Evolutionary conservation across 148 eudicot genomes (phyloP), one percentile per base, ranked within the genome.

Genomic region (Polygonum maritimum): DNA sequence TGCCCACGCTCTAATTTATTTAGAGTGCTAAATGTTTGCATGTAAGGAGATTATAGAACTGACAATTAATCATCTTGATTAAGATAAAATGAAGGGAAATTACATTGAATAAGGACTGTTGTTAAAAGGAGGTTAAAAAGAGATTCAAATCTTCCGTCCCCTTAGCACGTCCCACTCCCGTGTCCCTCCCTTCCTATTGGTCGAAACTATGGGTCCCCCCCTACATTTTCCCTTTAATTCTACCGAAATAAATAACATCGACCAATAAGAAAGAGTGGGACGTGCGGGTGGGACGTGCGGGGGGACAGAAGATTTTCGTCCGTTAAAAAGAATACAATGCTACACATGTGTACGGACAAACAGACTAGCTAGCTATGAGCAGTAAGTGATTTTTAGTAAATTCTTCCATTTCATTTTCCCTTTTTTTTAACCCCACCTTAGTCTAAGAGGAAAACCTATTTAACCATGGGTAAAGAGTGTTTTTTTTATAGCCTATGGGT

Each of bases 341-440:
- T 65, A 35, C 80, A 83, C 78, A 83, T n/a, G n/a, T 78, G 83
- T 80, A 80, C 81, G 75, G 83, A 78, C 36, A 83, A 76, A 65
- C 71, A 65, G 71, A 7, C 39, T 62, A 62, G 44, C 31, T 65
- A 65, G 71, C 71, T 65, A 36, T 14, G 5, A 65, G 54, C 74
- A 71, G 74, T 71, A 71, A 71, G 74, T 44, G 52, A 71, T 44
- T 51, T 71, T 40, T 8, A 41, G 1, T 41, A 71, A 41, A 19
- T n/a, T 41, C 33, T 71, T 19, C 8, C 0, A 19, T 22, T 65
- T 65, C 19, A 1, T 65, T 65, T 65, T n/a, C 2, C n/a, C 15
- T 33, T 65, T 36, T 36, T 65, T 60, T 65, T 35, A 1, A 21
- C 11, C n/a, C n/a, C 12, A 2, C 21, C 33, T 63, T 15, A 35